Evolutionary conservation across 768 basidiomycete genomes (phyloP).

Genomic region (Phlegmacium glaucopus): DNA sequence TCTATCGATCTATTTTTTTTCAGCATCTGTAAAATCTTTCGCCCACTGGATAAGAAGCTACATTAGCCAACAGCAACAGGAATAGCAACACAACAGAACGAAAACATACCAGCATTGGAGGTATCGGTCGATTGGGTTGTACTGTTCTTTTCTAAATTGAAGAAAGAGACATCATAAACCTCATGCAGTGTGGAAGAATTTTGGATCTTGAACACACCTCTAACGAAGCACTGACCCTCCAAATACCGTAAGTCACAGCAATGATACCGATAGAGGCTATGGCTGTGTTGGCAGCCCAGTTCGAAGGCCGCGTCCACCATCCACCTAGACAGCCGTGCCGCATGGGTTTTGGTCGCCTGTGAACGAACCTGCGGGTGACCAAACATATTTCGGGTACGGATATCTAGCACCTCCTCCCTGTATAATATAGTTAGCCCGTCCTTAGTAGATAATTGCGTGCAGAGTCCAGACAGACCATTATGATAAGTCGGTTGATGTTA

Average conservation of each 20-base stretch:
- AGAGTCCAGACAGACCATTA: slow-evolving; percentile 17
- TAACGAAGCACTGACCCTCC: slow-evolving; percentile 69
- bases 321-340: slow-evolving; percentile 56
- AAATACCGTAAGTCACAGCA: slow-evolving; percentile 59
- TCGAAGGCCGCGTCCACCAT: slow-evolving; percentile 91
- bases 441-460: background rate
- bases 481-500: background rate
- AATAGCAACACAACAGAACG: background rate
- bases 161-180: slow-evolving; percentile 1
- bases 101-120: slow-evolving; percentile 68
- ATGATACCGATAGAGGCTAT: slow-evolving; percentile 69
- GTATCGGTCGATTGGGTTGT: slow-evolving; percentile 67
- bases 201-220: slow-evolving; percentile 55
- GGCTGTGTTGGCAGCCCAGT: slow-evolving; percentile 86
- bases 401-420: slow-evolving; percentile 85
- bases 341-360: background rate
- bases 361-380: slow-evolving; percentile 80
- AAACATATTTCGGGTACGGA: slow-evolving; percentile 93
- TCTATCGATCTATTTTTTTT: background rate
- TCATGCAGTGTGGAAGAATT: background rate
- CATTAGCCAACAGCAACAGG: background rate
- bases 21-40: slow-evolving; percentile 27
- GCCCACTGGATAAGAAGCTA: slow-evolving; percentile 25
- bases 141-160: slow-evolving; percentile 43
- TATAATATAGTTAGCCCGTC: background rate